Evolutionary conservation across 2,329 filamentous ascomycete species (phyloP).

Genomic region (Arthrobotrys sinensis): DNA sequence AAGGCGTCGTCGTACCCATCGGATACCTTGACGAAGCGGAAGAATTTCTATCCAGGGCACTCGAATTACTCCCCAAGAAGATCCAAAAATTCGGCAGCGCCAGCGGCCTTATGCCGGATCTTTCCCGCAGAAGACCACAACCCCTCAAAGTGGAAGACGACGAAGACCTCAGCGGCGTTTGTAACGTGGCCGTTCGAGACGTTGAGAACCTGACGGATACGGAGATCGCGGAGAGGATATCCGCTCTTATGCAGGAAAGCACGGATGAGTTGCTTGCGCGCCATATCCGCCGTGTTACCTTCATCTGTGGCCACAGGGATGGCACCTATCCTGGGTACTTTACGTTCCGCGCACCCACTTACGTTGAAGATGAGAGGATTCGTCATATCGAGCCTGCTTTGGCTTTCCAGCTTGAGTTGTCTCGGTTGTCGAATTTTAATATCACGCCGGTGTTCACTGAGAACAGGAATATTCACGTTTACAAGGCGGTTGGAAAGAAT

Average conservation of each 20-base stretch:
- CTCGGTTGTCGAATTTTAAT: slow-evolving; percentile 93
- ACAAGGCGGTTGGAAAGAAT: slow-evolving; percentile 94
- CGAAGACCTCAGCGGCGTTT: slow-evolving; percentile 89
- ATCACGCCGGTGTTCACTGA: slow-evolving; percentile 99
- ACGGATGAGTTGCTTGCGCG: slow-evolving; percentile 86
- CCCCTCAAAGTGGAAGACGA: slow-evolving; percentile 67
- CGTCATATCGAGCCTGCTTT: slow-evolving; percentile 96
- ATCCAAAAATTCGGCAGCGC: slow-evolving; percentile 71
- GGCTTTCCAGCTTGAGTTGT: slow-evolving; percentile 98
- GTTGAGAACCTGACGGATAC: slow-evolving; percentile 86
- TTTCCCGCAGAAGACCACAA: slow-evolving; percentile 79
- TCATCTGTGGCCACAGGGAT: slow-evolving; percentile 95
- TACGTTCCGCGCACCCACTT: slow-evolving; percentile 94
- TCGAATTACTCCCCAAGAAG: slow-evolving; percentile 81
- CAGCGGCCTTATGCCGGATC: slow-evolving; percentile 78
- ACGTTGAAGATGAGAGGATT: slow-evolving; percentile 93
- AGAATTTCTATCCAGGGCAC: slow-evolving; percentile 84
- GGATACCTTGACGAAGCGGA: slow-evolving; percentile 95
- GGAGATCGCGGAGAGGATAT: slow-evolving; percentile 83
- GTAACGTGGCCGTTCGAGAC: slow-evolving; percentile 92
- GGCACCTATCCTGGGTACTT: slow-evolving; percentile 97
- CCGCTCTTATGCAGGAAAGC: slow-evolving; percentile 81
- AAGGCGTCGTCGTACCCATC: slow-evolving; percentile 94
- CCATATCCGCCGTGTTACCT: slow-evolving; percentile 89
- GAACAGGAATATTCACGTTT: slow-evolving; percentile 99